Evolutionary conservation across 176 grass and related monocot genomes (phyloP).

Genomic region (Paspalum vaginatum): DNA sequence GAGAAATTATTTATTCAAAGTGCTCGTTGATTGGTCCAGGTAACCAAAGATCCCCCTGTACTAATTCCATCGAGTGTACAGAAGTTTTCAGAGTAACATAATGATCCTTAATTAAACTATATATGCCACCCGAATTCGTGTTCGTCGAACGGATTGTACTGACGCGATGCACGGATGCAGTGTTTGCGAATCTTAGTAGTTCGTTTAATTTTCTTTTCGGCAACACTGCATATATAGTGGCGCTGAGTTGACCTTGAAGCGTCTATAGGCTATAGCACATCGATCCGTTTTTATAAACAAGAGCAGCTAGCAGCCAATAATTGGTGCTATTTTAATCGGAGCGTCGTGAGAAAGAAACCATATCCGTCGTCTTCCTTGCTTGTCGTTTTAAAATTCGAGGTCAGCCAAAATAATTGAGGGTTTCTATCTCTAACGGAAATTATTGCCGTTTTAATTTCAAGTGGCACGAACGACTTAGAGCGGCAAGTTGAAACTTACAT

Average conservation of each 20-base stretch:
- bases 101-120: conserved; percentile 2
- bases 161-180: neutral
- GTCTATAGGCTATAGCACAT: neutral
- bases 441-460: neutral
- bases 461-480: neutral
- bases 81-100: neutral
- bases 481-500: neutral
- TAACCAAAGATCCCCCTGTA: neutral
- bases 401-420: neutral
- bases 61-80: neutral
- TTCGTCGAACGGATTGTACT: neutral
- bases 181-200: neutral
- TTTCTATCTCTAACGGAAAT: neutral
- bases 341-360: neutral
- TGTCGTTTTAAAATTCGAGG: neutral
- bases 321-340: conserved; percentile 49
- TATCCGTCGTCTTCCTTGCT: neutral
- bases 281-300: neutral
- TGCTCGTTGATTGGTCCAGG: neutral
- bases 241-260: conserved; percentile 30
- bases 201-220: neutral
- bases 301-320: conserved; percentile 27
- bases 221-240: neutral
- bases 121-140: neutral
- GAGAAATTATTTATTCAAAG: neutral